Base-by-base conservation (phyloP, 768 basidiomycete genomes). In the Amanita muscaria region DNA sequence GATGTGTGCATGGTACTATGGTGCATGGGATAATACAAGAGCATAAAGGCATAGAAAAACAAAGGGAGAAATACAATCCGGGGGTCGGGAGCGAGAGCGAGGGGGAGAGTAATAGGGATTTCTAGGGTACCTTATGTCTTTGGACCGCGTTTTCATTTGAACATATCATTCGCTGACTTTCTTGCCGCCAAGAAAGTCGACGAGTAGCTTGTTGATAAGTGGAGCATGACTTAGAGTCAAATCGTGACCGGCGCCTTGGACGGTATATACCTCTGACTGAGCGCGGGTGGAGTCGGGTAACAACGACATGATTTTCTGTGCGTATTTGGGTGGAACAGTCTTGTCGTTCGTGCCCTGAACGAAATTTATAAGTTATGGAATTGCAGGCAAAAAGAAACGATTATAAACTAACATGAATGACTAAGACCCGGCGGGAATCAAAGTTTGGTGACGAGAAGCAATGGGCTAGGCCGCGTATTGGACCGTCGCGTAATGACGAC, bases 401-500 rank as follows among this genome's bases (percentile, higher is more conserved):
- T 22, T 29, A 29, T 29, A 6, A 29, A 62, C 74, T 22, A 52
- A 79, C 83, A 59, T 85, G 83, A 23, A 87, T 64, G n/a, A 86
- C 59, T 29, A 86, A 64, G 5, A 82, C 74, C 19, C 68, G 62
- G 38, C 73, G 70, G 15, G 65, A 62, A 3, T 64, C 64, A 44
- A 76, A 69, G 2, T 68, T 73, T 12, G 69, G 63, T 0, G 72
- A 67, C 21, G 67, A 58, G 52, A 85, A 85, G 3, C 77, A 65
- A 1, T 70, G 58, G 1, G 59, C 61, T 44, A 79, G 73, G 4
- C 82, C 81, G 30, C 83, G 76, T 22, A 87, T 65, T 11, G 85
- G 84, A 1, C 84, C 84, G 30, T 82, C 74, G 25, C 84, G 73
- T 19, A 88, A 64, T 3, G 79, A 83, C 4, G 83, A 86, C 0